Percentiles rank a stretch among this genome's conserved stretches.
These are phyloP conservation scores for Prunus kanzakura DNA, from an alignment of 306 rosid species.

Conservation along the genomic window DNA sequence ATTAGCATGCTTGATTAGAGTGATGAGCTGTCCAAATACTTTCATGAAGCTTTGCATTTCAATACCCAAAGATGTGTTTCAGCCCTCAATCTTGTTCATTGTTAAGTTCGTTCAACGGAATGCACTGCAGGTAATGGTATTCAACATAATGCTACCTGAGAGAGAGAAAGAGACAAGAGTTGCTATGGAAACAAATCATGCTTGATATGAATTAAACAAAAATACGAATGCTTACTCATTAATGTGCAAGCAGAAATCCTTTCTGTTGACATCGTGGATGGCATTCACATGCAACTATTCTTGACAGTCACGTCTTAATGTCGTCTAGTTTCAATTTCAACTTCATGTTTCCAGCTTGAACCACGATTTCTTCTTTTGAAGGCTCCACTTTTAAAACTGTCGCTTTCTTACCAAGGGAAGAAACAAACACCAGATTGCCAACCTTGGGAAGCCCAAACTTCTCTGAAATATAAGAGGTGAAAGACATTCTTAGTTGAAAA, in stretches of 20 bases:
- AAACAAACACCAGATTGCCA: slow-evolving; percentile 64
- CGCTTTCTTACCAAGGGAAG: slow-evolving; percentile 71
- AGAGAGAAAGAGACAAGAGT: background rate
- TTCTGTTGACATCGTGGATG: background rate
- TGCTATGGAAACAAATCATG: background rate
- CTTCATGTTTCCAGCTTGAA: slow-evolving; percentile 84
- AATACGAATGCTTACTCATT: background rate
- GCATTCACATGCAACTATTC: slow-evolving; percentile 20
- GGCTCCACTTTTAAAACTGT: slow-evolving; percentile 63
- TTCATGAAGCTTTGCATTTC: background rate
- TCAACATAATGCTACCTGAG: background rate
- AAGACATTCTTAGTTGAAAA: background rate
- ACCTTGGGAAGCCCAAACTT: slow-evolving; percentile 58
- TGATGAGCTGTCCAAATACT: background rate
- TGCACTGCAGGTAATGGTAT: background rate
- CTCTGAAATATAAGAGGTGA: slow-evolving; percentile 38
- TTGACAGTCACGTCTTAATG: slow-evolving; percentile 39
- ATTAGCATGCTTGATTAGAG: background rate
- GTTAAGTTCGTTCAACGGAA: background rate
- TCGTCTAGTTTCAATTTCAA: slow-evolving; percentile 68
- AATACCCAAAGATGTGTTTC: background rate
- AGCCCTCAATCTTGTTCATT: background rate
- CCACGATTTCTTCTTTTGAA: slow-evolving; percentile 68
- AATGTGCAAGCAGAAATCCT: background rate
- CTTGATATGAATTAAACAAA: background rate